Conservation (phyloP, 2,329 filamentous ascomycete species). For the Alternaria tenuissima region DNA sequence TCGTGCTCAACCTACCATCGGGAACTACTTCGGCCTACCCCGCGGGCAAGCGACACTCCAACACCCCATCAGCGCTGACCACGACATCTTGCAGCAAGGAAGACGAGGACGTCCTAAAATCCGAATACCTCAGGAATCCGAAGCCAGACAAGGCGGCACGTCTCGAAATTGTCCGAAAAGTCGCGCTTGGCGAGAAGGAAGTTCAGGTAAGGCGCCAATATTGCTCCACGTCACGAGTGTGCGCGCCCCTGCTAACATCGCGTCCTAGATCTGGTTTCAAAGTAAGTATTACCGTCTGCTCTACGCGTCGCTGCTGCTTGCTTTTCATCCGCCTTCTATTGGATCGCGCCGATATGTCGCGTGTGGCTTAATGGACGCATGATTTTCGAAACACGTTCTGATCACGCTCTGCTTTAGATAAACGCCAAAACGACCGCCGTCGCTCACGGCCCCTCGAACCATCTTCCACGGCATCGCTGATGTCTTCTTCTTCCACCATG, state of each 20-base stretch:
- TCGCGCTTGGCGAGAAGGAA: constrained; percentile 92
- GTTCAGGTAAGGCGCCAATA: constrained; percentile 75
- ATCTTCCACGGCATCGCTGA: constrained; percentile 43
- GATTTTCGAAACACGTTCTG: constrained; percentile 16
- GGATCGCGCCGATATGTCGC: neutral
- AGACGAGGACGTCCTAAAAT: constrained; percentile 88
- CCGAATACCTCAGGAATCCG: constrained; percentile 82
- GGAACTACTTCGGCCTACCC: constrained; percentile 30
- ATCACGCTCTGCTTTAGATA: constrained; percentile 40
- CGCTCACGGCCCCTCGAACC: constrained; percentile 78
- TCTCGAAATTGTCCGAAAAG: constrained; percentile 81
- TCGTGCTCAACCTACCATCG: constrained; percentile 32
- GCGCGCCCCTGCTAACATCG: constrained; percentile 42
- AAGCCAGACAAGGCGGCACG: constrained; percentile 93
- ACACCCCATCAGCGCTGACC: constrained; percentile 39
- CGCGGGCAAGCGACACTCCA: constrained; percentile 30
- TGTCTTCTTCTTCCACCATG: constrained; percentile 50
- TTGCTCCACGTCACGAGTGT: constrained; percentile 36
- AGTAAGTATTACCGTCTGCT: constrained; percentile 16
- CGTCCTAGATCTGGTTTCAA: constrained; percentile 90
- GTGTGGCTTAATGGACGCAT: neutral
- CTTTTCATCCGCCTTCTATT: neutral
- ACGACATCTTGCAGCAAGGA: constrained; percentile 57
- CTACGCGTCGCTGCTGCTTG: constrained; percentile 2
- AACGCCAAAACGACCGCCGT: constrained; percentile 88